Conservation (phyloP, 2,329 filamentous ascomycete species). For the Helicocarpus griseus region DNA sequence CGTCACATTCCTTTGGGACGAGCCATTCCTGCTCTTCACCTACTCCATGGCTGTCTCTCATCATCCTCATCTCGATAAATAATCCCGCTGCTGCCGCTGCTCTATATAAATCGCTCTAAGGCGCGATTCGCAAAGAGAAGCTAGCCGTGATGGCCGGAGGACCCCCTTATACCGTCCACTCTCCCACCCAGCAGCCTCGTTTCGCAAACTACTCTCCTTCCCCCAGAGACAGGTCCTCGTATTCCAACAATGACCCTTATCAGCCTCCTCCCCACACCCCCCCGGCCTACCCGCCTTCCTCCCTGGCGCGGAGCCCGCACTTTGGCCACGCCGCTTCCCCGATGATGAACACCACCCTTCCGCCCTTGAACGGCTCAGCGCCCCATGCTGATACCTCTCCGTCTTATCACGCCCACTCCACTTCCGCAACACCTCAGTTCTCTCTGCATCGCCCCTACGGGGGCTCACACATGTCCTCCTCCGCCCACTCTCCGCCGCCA, state of each 20-base stretch:
- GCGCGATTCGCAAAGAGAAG: not conserved
- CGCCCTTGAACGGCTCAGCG: constrained; percentile 30
- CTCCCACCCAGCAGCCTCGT: constrained; percentile 34
- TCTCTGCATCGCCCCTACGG: constrained; percentile 27
- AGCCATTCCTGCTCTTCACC: not conserved
- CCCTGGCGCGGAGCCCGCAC: constrained; percentile 13
- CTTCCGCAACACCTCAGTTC: constrained; percentile 22
- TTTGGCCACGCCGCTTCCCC: constrained; percentile 13
- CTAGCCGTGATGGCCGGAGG: constrained; percentile 31
- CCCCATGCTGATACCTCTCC: constrained; percentile 25
- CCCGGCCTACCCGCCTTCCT: constrained; percentile 21
- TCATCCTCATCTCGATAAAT: not conserved
- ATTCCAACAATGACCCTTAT: constrained; percentile 35
- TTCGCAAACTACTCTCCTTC: constrained; percentile 35
- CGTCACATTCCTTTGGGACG: not conserved
- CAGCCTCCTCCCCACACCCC: constrained; percentile 33
- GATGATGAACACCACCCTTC: constrained; percentile 23
- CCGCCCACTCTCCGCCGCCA: constrained; percentile 24
- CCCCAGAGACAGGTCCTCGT: constrained; percentile 32
- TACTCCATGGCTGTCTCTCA: not conserved
- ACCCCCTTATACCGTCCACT: constrained; percentile 37
- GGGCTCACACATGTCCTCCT: constrained; percentile 25
- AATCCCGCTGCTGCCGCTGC: not conserved
- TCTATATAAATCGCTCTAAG: not conserved
- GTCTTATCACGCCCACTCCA: constrained; percentile 27